Conservation (phyloP, 768 basidiomycete genomes). For the Naganishia randhawae region DNA sequence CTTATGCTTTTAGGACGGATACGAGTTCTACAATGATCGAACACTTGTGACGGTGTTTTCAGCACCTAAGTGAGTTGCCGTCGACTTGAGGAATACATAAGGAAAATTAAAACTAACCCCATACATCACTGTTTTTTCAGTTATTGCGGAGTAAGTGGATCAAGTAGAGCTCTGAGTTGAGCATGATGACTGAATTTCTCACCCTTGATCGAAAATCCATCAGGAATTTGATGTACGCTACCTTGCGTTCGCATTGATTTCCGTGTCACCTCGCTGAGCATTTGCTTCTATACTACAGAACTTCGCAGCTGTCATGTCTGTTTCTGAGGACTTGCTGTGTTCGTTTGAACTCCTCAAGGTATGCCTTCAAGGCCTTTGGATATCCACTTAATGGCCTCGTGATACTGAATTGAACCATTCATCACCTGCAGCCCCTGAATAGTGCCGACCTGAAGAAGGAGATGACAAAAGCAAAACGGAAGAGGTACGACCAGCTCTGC, state of each 20-base stretch:
- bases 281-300: constrained; percentile 31
- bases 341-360: constrained; percentile 91
- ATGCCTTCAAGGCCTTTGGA: background rate
- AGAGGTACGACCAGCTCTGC: constrained; percentile 57
- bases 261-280: background rate
- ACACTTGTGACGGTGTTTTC: constrained; percentile 98
- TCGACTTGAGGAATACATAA: background rate
- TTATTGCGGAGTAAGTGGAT: constrained; percentile 50
- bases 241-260: background rate
- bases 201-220: background rate
- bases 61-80: constrained; percentile 78
- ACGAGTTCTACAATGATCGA: constrained; percentile 99
- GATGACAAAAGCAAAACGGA: constrained; percentile 98
- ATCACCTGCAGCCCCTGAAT: constrained; percentile 62
- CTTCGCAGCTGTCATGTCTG: constrained; percentile 60
- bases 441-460: constrained; percentile 92
- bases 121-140: constrained; percentile 29
- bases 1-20: constrained; percentile 58
- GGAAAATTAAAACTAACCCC: background rate
- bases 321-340: constrained; percentile 93
- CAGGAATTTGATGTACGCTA: constrained; percentile 67
- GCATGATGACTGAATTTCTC: constrained; percentile 33
- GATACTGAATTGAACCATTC: background rate
- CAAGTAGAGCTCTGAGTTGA: constrained; percentile 28
- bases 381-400: background rate